Evolutionary conservation across 441 rosid species (phyloP).

Genomic region (Croton setiger): DNA sequence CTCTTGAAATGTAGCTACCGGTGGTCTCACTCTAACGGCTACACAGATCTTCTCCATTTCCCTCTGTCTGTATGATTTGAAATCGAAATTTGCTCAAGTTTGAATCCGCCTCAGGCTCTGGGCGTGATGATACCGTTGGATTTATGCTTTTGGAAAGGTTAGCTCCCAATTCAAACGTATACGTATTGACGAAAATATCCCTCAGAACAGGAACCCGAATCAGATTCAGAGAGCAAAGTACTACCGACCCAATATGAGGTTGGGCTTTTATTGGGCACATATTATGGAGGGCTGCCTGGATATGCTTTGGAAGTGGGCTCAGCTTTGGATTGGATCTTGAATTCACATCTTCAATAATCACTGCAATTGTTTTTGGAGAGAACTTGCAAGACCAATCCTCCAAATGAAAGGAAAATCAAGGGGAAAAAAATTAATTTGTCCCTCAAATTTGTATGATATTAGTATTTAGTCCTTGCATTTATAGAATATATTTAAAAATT

Average conservation of each 20-base stretch:
- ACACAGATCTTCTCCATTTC: conserved; percentile 89
- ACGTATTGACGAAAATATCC: not conserved
- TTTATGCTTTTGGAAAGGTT: not conserved
- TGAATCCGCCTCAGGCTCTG: not conserved
- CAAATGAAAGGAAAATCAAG: too few relatives aligned
- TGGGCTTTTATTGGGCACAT: not conserved
- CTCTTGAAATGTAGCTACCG: conserved; percentile 32
- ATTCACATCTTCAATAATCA: too few relatives aligned
- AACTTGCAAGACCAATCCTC: too few relatives aligned
- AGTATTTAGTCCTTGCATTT: too few relatives aligned
- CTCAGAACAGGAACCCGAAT: not conserved
- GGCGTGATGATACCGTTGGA: conserved; percentile 8
- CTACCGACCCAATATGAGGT: not conserved
- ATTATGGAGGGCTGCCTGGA: too few relatives aligned
- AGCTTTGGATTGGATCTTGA: too few relatives aligned
- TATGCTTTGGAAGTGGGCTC: too few relatives aligned
- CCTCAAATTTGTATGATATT: too few relatives aligned
- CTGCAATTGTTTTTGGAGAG: too few relatives aligned
- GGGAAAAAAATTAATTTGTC: too few relatives aligned
- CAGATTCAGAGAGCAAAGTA: not conserved
- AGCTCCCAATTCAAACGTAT: not conserved
- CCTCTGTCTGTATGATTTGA: not conserved
- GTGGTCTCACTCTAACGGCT: conserved; percentile 76
- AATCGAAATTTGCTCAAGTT: not conserved
- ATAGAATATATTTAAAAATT: too few relatives aligned